phyloP scores from a whole-genome alignment of 257 asterid species.

The Gentiana macrophylla region DNA sequence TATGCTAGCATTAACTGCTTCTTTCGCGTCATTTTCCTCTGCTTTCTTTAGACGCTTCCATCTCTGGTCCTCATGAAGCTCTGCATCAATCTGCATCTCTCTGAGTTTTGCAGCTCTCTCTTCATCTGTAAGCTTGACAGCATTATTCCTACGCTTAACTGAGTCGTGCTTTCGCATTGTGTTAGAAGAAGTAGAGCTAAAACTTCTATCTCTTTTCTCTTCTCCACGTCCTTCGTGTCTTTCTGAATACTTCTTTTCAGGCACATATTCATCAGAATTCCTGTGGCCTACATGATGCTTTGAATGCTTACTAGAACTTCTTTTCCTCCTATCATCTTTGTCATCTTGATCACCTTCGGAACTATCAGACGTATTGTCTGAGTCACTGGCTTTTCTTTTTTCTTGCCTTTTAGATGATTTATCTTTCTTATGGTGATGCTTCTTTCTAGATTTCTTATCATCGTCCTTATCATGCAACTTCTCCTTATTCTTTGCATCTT shows the following conservation, averaged over 20 bases:
- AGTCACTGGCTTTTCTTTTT: conserved; percentile 20
- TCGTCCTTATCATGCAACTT: conserved; percentile 22
- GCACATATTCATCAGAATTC: conserved; percentile 10
- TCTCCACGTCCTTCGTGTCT: conserved; percentile 13
- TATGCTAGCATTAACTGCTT: conserved; percentile 34
- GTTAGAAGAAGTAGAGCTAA: conserved; percentile 15
- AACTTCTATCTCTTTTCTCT: conserved; percentile 2
- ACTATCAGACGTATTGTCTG: conserved; percentile 16
- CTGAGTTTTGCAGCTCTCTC: conserved; percentile 78
- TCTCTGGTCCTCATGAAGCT: conserved; percentile 78
- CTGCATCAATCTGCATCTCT: conserved; percentile 97
- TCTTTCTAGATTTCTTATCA: conserved; percentile 32
- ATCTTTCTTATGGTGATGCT: conserved; percentile 29
- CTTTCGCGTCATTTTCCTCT: conserved; percentile 62
- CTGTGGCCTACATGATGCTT: conserved; percentile 11
- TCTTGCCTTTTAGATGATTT: conserved; percentile 29
- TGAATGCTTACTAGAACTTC: conserved; percentile 17
- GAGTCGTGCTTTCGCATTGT: conserved; percentile 33
- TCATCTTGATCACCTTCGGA: conserved; percentile 34
- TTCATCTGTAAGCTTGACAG: conserved; percentile 69
- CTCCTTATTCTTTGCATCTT: conserved; percentile 40
- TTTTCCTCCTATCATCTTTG: conserved; percentile 24
- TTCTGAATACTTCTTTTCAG: conserved; percentile 24
- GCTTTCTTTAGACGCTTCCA: conserved; percentile 87
- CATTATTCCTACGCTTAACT: conserved; percentile 24